These are phyloP conservation scores for Xylaria curta DNA, from an alignment of 495 filamentous ascomycete species.

Conservation along the genomic window DNA sequence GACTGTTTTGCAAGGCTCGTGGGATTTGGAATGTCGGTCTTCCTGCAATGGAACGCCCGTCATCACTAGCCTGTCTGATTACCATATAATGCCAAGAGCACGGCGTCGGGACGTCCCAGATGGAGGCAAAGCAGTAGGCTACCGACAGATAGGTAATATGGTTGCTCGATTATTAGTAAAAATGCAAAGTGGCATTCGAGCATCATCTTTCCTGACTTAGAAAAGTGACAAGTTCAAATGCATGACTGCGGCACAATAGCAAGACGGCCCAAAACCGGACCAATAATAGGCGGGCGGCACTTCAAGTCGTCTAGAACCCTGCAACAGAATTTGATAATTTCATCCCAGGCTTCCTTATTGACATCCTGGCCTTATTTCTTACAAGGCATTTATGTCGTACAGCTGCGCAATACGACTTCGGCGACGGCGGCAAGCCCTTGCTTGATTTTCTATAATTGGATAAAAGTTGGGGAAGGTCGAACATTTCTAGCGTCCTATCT, in stretches of 20 bases:
- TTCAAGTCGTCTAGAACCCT: constrained; percentile 14
- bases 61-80: not conserved
- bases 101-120: not conserved
- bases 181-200: not conserved
- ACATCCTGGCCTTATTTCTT: not conserved
- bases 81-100: constrained; percentile 14
- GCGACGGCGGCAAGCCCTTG: not conserved
- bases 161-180: constrained; percentile 1
- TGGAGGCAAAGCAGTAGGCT: not conserved
- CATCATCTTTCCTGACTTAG: not conserved
- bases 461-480: not conserved
- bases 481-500: not conserved
- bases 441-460: constrained; percentile 5
- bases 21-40: constrained; percentile 16
- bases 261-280: not conserved
- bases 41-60: constrained; percentile 2
- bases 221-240: constrained; percentile 3
- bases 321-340: constrained; percentile 13
- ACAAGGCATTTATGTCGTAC: not conserved
- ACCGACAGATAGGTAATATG: not conserved
- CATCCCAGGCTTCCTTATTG: not conserved
- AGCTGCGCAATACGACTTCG: not conserved
- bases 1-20: constrained; percentile 13
- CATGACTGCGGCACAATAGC: constrained; percentile 10
- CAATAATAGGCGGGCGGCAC: constrained; percentile 1